A percentile compares a stretch with the other conserved stretches of the same genome.
Evolutionary conservation across 2,329 filamentous ascomycete genomes (phyloP).

Genomic region (Fusarium sp.): DNA sequence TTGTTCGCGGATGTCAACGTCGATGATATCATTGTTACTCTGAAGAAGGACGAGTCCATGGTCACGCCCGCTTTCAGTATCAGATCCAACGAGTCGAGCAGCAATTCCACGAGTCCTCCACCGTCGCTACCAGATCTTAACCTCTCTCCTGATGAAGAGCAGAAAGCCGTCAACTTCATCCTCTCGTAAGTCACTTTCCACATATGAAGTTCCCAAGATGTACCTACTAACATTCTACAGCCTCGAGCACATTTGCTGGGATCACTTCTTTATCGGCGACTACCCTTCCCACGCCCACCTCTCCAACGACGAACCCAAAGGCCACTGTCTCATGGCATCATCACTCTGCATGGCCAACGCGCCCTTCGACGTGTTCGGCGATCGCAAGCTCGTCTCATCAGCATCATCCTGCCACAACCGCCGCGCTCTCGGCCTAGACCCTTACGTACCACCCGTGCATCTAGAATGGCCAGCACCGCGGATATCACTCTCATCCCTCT

Average conservation of each 20-base stretch:
- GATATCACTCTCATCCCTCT: conserved; percentile 60
- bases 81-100: conserved; percentile 48
- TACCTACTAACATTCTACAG: conserved; percentile 50
- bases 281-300: conserved; percentile 54
- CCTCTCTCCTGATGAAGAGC: conserved; percentile 57
- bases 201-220: background rate
- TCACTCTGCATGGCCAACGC: conserved; percentile 59
- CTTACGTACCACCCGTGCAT: conserved; percentile 41
- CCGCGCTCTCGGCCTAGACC: conserved; percentile 30
- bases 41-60: conserved; percentile 59
- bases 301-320: conserved; percentile 52
- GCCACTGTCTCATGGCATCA: conserved; percentile 62
- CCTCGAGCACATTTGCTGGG: conserved; percentile 67
- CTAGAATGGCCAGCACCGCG: conserved; percentile 56
- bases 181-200: conserved; percentile 59
- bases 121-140: conserved; percentile 42
- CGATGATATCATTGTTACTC: conserved; percentile 57
- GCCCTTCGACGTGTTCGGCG: conserved; percentile 52
- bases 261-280: conserved; percentile 61
- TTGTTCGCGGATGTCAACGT: conserved; percentile 54
- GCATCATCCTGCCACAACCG: conserved; percentile 36
- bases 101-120: conserved; percentile 36
- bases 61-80: conserved; percentile 61
- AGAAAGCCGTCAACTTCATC: conserved; percentile 66
- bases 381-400: conserved; percentile 43